Evolutionary conservation across 768 basidiomycete genomes (phyloP), one percentile per base, ranked within the genome.

Genomic region (Tylopilus cervinicoccineus): DNA sequence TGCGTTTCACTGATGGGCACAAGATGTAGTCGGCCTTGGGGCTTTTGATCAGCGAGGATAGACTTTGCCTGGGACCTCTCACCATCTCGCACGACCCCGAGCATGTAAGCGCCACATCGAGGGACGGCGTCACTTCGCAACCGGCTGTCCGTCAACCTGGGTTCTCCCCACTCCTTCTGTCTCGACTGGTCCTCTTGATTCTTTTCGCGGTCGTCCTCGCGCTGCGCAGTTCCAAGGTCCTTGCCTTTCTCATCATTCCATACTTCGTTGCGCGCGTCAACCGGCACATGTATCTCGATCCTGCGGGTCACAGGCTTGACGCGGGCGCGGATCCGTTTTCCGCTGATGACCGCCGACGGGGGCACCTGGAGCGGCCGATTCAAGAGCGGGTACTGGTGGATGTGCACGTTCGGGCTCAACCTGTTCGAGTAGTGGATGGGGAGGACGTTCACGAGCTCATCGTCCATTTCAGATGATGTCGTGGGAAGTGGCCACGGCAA

Each of bases 321-420:
- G 28, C 89, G 79, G 6, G 88, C 88, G 28, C 75, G 75, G 47
- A 93, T 87, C 20, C 79, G 77, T 66, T 91, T 91, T 7, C 91
- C 90, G 57, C 80, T 84, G 28, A 76, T 60, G 32, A 70, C 63
- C 7, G 90, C 86, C 3, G 87, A 85, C 26, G 90, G 88, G 6
- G 90, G 89, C 4, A 76, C 76, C 66, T 86, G 85, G 3, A 93
- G 72, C 10, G 88, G 82, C 23, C 87, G 77, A 9, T 76, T 81
- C 2, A 89, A 71, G 8, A 93, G 76, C 6, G 91, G 90, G 57
- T 83, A 92, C 55, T 93, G 90, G 57, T 91, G 88, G 5, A 92
- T 66, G 31, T 91, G 87, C 32, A 93, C 63, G 59, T 83, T 76
- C 3, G 84, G 78, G 28, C 70, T 63, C 19, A 86, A 76, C 14